A percentile compares a stretch with the other conserved stretches of the same genome.
Evolutionary conservation across 75 land plant species (phyloP).

Genomic region (Cunninghamia lanceolata): DNA sequence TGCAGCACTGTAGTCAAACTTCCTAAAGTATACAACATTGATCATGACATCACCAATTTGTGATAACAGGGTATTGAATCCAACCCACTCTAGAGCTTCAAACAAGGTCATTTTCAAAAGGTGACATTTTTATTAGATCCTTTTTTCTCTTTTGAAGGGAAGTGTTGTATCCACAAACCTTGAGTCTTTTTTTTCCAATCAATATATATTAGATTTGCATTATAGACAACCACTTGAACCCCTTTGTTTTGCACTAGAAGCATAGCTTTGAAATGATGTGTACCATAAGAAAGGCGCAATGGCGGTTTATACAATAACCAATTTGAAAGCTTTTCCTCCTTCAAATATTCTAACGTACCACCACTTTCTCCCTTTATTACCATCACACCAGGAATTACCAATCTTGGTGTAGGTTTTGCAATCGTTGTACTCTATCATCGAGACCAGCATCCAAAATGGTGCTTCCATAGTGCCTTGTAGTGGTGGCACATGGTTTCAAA

Average conservation of each 20-base stretch:
- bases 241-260: constrained; percentile 85
- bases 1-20: too few species aligned
- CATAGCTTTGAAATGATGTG: constrained; percentile 99
- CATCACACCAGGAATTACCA: constrained; percentile 73
- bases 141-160: constrained; percentile 73
- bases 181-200: constrained; percentile 99
- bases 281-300: constrained; percentile 87
- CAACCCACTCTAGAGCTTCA: constrained; percentile 68
- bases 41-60: too few species aligned
- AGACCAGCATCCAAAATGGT: too few species aligned
- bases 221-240: constrained; percentile 81
- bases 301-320: constrained; percentile 92
- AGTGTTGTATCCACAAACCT: constrained; percentile 99
- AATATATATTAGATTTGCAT: constrained; percentile 86
- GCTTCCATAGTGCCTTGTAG: too few species aligned
- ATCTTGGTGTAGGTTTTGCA: too few species aligned
- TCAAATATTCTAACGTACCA: constrained; percentile 51
- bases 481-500: too few species aligned
- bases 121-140: constrained; percentile 21
- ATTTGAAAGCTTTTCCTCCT: constrained; percentile 67
- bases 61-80: too few species aligned
- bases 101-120: constrained; percentile 86
- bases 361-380: constrained; percentile 88
- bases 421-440: too few species aligned
- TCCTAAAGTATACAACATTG: too few species aligned